Percentiles rank a stretch among this genome's conserved stretches.
These are phyloP conservation scores for Coniella lustricola DNA, from an alignment of 2,329 filamentous ascomycete genomes.

Conservation along the genomic window DNA sequence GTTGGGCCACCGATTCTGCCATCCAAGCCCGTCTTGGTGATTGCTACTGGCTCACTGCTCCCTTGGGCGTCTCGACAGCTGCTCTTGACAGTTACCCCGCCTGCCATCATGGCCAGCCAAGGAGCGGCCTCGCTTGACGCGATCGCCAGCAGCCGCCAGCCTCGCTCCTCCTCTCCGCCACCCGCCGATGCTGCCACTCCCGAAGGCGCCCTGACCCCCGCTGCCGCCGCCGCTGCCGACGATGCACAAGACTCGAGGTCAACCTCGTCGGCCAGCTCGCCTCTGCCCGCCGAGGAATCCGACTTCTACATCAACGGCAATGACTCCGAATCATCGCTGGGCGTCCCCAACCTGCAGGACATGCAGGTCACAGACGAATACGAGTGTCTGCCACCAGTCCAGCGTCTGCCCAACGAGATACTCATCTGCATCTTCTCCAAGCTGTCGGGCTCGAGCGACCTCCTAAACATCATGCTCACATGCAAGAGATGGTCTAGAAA, in stretches of 20 bases:
- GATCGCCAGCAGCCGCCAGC: slow-evolving; percentile 16
- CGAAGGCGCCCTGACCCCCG: too few species aligned
- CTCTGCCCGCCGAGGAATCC: slow-evolving; percentile 73
- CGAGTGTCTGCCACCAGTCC: slow-evolving; percentile 69
- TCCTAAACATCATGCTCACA: slow-evolving; percentile 87
- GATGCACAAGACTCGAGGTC: slow-evolving; percentile 48
- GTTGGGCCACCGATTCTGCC: too few species aligned
- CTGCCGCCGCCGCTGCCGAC: slow-evolving; percentile 23
- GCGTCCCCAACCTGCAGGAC: slow-evolving; percentile 69
- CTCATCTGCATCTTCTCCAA: slow-evolving; percentile 89
- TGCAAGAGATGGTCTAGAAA: slow-evolving; percentile 90
- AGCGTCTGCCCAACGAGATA: slow-evolving; percentile 84
- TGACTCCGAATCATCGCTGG: slow-evolving; percentile 88
- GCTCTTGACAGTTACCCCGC: not conserved
- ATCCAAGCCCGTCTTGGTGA: not conserved
- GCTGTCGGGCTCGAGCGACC: slow-evolving; percentile 66
- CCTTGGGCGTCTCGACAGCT: not conserved
- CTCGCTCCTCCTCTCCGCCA: slow-evolving; percentile 8
- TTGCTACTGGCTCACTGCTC: not conserved
- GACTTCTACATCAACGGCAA: slow-evolving; percentile 87
- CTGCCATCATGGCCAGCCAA: slow-evolving; percentile 20
- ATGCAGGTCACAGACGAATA: slow-evolving; percentile 62
- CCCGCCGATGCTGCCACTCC: slow-evolving; percentile 12
- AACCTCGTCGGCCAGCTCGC: slow-evolving; percentile 67
- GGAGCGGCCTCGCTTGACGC: slow-evolving; percentile 23